A percentile compares a stretch with the other conserved stretches of the same genome.
Conservation (phyloP, 139 green algal genomes). For the Ostreobium quekettii region DNA sequence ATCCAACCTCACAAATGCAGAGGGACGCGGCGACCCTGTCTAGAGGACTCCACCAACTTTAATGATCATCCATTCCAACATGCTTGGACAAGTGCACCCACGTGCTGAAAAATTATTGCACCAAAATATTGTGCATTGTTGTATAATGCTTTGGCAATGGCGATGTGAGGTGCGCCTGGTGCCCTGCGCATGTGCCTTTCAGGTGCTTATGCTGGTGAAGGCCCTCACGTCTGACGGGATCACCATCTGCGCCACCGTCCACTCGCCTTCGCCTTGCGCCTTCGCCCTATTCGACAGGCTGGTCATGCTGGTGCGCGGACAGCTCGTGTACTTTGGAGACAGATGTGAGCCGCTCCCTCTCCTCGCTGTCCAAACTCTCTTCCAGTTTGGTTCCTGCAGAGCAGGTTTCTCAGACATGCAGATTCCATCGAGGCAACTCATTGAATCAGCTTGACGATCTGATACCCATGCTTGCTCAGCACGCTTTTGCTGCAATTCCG, state of each 20-base stretch:
- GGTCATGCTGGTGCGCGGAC: slow-evolving; percentile 43
- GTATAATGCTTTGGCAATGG: too few species aligned
- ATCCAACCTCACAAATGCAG: too few species aligned
- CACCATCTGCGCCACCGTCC: slow-evolving; percentile 59
- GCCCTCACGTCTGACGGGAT: slow-evolving; percentile 38
- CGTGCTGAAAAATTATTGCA: too few species aligned
- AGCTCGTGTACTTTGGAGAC: slow-evolving; percentile 44
- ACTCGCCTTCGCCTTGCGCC: slow-evolving; percentile 44
- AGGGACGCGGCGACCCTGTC: too few species aligned
- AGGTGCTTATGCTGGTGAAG: slow-evolving; percentile 43
- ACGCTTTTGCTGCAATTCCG: too few species aligned
- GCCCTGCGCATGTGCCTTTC: too few species aligned
- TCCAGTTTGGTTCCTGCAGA: too few species aligned
- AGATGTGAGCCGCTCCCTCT: not conserved
- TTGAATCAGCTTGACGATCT: not conserved
- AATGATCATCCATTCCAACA: too few species aligned
- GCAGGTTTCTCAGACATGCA: not conserved
- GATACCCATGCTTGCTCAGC: not conserved
- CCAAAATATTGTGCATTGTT: too few species aligned
- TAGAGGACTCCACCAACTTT: too few species aligned
- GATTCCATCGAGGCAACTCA: not conserved
- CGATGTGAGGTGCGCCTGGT: too few species aligned
- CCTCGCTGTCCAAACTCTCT: not conserved
- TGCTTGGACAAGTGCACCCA: too few species aligned
- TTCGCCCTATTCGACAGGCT: slow-evolving; percentile 60